Evolutionary conservation across 1,284 basidiomycete genomes (phyloP).

Genomic region (Ganoderma boninense): DNA sequence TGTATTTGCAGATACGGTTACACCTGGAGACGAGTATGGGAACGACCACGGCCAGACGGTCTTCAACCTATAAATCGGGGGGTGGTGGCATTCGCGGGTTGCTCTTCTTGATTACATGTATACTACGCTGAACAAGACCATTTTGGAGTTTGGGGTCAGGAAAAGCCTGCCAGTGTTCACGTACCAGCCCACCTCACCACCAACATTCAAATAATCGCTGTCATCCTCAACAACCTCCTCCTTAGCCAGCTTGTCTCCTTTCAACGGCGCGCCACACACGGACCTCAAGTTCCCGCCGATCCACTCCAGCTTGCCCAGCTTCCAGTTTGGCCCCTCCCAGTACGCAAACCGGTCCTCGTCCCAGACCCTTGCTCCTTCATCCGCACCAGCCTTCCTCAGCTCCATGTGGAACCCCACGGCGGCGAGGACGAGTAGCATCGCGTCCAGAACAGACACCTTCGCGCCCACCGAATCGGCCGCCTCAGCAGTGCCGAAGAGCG

Average conservation of each 20-base stretch:
- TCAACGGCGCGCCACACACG: background rate
- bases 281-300: background rate
- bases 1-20: background rate
- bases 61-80: background rate
- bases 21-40: background rate
- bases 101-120: background rate
- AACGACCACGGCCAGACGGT: background rate
- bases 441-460: conserved; percentile 7
- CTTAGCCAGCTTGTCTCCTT: background rate
- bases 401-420: conserved; percentile 3
- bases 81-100: background rate
- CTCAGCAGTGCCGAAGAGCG: conserved; percentile 5
- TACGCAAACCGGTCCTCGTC: background rate
- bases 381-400: background rate
- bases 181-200: background rate
- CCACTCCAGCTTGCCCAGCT: conserved; percentile 4
- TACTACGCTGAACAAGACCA: background rate
- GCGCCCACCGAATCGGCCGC: background rate
- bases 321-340: background rate
- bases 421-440: conserved; percentile 5
- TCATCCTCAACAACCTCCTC: background rate
- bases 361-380: background rate
- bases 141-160: background rate
- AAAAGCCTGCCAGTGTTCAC: background rate
- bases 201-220: background rate